Percentiles rank a stretch among this genome's conserved stretches.
Conservation (phyloP, 1,139 yeast genomes). For the Martiniozyma asiatica region DNA sequence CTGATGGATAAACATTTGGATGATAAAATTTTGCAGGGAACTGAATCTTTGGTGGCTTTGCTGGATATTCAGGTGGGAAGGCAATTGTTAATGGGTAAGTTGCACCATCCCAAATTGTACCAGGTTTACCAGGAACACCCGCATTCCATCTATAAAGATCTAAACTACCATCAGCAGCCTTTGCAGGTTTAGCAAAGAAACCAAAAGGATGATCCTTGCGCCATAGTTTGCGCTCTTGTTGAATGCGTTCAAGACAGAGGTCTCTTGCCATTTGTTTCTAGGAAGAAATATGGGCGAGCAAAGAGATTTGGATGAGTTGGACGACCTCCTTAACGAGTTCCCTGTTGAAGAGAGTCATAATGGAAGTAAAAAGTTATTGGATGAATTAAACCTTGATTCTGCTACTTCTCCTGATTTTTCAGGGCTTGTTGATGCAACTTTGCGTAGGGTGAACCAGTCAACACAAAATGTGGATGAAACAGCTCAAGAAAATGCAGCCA, state of each 20-base stretch:
- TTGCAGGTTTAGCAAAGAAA: constrained; percentile 81
- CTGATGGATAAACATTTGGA: constrained; percentile 95
- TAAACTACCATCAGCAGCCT: constrained; percentile 65
- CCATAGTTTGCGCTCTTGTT: constrained; percentile 93
- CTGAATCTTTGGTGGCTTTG: constrained; percentile 89
- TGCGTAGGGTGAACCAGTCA: not conserved
- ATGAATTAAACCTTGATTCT: not conserved
- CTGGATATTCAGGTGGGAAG: constrained; percentile 88
- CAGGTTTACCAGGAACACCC: constrained; percentile 87
- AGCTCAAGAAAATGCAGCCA: constrained; percentile 9
- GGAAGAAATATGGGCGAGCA: no score
- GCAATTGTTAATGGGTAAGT: constrained; percentile 73
- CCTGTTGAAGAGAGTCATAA: constrained; percentile 18
- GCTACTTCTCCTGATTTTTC: no score
- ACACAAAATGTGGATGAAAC: not conserved
- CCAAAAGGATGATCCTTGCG: constrained; percentile 98
- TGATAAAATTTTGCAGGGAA: constrained; percentile 87
- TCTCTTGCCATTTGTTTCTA: no score
- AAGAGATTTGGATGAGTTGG: constrained; percentile 67
- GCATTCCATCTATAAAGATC: constrained; percentile 86
- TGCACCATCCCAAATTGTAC: constrained; percentile 83
- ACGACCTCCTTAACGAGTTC: constrained; percentile 63
- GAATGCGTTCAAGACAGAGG: constrained; percentile 67
- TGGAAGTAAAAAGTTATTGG: not conserved
- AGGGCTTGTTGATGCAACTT: no score